phyloP scores from a whole-genome alignment of 306 rosid species.

The Trifolium dubium region DNA sequence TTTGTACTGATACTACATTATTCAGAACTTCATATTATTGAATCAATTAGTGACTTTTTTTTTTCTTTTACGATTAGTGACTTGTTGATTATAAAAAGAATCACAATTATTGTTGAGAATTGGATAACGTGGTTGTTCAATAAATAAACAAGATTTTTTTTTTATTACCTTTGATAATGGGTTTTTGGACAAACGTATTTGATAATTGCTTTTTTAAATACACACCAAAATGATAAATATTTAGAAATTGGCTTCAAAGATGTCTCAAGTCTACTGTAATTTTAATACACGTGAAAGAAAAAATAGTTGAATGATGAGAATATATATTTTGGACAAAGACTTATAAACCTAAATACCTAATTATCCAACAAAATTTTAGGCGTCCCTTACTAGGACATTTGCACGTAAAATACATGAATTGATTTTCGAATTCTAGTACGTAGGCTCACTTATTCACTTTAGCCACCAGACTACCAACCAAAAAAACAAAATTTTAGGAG shows the following conservation, averaged over 20 bases:
- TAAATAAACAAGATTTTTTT: neutral
- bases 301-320: too few species aligned
- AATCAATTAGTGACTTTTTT: conserved; percentile 2
- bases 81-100: conserved; percentile 1
- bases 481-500: conserved; percentile 18
- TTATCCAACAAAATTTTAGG: conserved; percentile 26
- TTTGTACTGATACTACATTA: conserved; percentile 10
- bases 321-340: neutral
- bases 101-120: conserved; percentile 48
- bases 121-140: conserved; percentile 6
- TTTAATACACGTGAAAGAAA: too few species aligned
- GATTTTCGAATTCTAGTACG: too few species aligned
- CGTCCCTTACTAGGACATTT: neutral
- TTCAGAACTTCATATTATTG: conserved; percentile 22
- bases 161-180: too few species aligned
- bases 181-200: too few species aligned
- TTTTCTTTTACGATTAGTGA: too few species aligned
- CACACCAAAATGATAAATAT: neutral
- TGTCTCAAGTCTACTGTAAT: neutral
- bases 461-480: too few species aligned
- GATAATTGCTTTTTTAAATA: conserved; percentile 21
- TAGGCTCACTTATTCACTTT: too few species aligned
- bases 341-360: neutral
- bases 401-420: too few species aligned
- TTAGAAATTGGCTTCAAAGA: neutral